Evolutionary conservation across 257 asterid species (phyloP).

Genomic region (Jaltomata sinuosa): DNA sequence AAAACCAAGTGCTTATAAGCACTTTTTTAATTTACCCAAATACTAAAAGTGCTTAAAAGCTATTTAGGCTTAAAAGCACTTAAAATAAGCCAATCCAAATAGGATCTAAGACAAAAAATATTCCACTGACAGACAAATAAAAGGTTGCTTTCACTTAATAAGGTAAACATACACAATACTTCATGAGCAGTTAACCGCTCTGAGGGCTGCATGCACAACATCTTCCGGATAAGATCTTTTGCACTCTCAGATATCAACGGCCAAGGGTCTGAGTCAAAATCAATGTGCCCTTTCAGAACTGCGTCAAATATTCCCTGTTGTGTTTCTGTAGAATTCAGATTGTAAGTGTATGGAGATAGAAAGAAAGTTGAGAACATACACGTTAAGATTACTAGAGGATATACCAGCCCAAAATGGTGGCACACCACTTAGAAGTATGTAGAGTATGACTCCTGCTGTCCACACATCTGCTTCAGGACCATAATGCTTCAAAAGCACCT

Average conservation of each 20-base stretch:
- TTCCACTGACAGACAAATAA: not conserved
- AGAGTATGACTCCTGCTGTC: conserved; percentile 1
- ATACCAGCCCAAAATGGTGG: conserved; percentile 10
- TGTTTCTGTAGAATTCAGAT: not conserved
- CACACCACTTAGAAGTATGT: conserved; percentile 5
- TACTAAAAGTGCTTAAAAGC: too few relatives aligned
- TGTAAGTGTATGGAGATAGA: not conserved
- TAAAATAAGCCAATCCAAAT: too few relatives aligned
- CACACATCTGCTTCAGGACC: conserved; percentile 8
- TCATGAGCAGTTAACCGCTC: conserved; percentile 3
- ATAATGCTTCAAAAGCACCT: conserved; percentile 5
- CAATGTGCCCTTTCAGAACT: conserved; percentile 1
- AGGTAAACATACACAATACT: conserved; percentile 3
- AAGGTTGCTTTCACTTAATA: not conserved
- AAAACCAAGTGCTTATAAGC: too few relatives aligned
- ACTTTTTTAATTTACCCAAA: too few relatives aligned
- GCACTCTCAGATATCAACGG: conserved; percentile 5
- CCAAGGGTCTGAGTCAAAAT: conserved; percentile 7
- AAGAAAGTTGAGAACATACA: not conserved
- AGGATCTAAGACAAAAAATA: not conserved
- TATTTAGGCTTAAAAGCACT: too few relatives aligned
- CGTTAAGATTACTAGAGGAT: not conserved
- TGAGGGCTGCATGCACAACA: not conserved
- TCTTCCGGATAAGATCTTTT: conserved; percentile 2
- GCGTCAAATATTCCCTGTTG: not conserved